These are phyloP conservation scores for Salvia hispanica DNA, from an alignment of 257 asterid species.

Conservation along the genomic window DNA sequence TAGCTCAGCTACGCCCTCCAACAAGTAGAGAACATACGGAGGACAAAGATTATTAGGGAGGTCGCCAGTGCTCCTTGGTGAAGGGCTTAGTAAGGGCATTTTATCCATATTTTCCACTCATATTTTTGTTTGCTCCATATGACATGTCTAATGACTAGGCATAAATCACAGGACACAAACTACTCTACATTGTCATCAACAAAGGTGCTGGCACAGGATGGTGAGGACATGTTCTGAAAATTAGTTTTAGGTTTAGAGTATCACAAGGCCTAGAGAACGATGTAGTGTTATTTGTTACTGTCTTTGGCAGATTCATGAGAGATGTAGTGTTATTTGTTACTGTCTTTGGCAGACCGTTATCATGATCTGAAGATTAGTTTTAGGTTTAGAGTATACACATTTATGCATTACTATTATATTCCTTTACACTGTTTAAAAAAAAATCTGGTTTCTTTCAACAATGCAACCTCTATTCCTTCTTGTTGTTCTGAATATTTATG, in stretches of 20 bases:
- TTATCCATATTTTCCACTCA: background rate
- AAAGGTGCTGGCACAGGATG: background rate
- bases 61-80: too few relatives aligned
- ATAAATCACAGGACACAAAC: background rate
- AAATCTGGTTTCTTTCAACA: background rate
- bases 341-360: slow-evolving; percentile 74
- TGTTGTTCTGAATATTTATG: background rate
- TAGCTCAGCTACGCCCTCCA: too few relatives aligned
- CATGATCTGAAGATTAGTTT: too few relatives aligned
- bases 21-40: too few relatives aligned
- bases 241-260: background rate
- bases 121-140: background rate
- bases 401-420: slow-evolving; percentile 11
- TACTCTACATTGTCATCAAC: background rate
- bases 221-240: background rate
- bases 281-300: background rate
- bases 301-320: too few relatives aligned
- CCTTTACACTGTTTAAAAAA: background rate
- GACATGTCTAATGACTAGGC: background rate
- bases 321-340: too few relatives aligned
- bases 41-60: too few relatives aligned
- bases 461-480: slow-evolving; percentile 5
- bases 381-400: too few relatives aligned
- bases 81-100: too few relatives aligned
- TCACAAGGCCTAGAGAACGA: background rate